Evolutionary conservation across 352 stramenopile species (phyloP), one percentile per base, ranked within the genome.

Genomic region (Globisporangium rhizosaccharum): DNA sequence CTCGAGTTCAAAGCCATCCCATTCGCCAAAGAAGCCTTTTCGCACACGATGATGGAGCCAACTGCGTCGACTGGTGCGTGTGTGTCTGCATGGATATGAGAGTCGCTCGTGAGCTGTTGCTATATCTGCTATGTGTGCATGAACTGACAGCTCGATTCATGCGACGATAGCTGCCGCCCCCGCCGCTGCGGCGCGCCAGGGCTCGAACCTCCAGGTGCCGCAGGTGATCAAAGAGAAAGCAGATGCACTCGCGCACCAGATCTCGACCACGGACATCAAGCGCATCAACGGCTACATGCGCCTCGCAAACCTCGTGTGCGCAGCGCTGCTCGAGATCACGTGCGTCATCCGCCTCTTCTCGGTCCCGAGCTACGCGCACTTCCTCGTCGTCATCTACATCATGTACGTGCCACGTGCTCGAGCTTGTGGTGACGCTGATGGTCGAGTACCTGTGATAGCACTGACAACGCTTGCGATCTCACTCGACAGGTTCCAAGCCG

Each of bases 201-300:
- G 78, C 41, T 73, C 76, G 36, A 71, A 79, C 53, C 53, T 82
- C 62, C 76, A 90, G 64, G 68, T 90, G 62, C 82, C 79, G 26
- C 74, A 82, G 33, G 78, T 70, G 12, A 63, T 92, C 59, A 86
- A 82, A 61, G 79, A 87, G 51, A 82, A 75, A 60, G 80, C 82
- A 33, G 82, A 92, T 65, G 80, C 85, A 48, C 59, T 92, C 53
- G 74, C 80, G 56, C 69, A 84, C 44, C 79, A 80, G 61, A 92
- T 92, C 66, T 78, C 75, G 5, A 57, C 60, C 59, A 94, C 84
- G 33, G 84, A 94, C 66, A 94, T 94, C 53, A 70, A 70, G 49
- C 84, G 84, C 56, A 94, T 94, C 67, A 92, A 94, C 52, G 84
- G 84, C 52, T 92, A 94, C 71, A 90, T 94, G 77, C 80, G 84